Evolutionary conservation across 495 filamentous ascomycete species (phyloP).

Genomic region (Penicillium paxilli): DNA sequence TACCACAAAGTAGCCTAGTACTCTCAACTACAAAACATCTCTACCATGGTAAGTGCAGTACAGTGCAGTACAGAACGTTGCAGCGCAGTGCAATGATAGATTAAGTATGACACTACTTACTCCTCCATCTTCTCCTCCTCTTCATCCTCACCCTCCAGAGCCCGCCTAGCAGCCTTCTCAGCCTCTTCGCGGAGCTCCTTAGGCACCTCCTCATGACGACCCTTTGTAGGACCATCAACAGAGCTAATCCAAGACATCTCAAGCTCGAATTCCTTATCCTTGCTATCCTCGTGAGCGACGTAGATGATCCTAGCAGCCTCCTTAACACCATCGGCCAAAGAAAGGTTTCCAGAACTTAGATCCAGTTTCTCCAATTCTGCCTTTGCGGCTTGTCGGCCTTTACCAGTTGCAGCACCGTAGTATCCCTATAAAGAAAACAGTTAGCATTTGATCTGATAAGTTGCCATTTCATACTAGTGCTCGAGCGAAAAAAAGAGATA

Average conservation of each 20-base stretch:
- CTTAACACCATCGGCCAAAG: constrained; percentile 84
- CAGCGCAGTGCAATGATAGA: too few relatives aligned
- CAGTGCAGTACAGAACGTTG: too few relatives aligned
- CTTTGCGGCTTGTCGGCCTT: constrained; percentile 93
- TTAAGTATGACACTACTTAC: constrained; percentile 41
- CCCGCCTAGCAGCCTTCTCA: constrained; percentile 75
- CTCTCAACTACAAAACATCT: too few relatives aligned
- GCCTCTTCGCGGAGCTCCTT: constrained; percentile 87
- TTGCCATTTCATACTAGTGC: too few relatives aligned
- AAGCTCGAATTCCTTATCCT: constrained; percentile 98
- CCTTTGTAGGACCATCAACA: constrained; percentile 80
- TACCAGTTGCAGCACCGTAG: constrained; percentile 95
- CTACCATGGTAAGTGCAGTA: too few relatives aligned
- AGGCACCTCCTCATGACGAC: constrained; percentile 87
- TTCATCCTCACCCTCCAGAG: constrained; percentile 69
- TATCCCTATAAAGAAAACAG: constrained; percentile 62
- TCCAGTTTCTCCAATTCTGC: constrained; percentile 97
- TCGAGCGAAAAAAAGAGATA: too few relatives aligned
- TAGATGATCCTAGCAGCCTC: constrained; percentile 97
- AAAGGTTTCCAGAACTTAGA: constrained; percentile 72
- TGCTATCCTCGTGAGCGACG: constrained; percentile 93
- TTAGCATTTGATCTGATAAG: constrained; percentile 5
- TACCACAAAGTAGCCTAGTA: too few relatives aligned
- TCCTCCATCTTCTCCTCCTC: constrained; percentile 79
- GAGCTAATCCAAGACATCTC: constrained; percentile 98